Evolutionary conservation across 306 rosid genomes (phyloP).

Genomic region (Dalbergia cultrata): DNA sequence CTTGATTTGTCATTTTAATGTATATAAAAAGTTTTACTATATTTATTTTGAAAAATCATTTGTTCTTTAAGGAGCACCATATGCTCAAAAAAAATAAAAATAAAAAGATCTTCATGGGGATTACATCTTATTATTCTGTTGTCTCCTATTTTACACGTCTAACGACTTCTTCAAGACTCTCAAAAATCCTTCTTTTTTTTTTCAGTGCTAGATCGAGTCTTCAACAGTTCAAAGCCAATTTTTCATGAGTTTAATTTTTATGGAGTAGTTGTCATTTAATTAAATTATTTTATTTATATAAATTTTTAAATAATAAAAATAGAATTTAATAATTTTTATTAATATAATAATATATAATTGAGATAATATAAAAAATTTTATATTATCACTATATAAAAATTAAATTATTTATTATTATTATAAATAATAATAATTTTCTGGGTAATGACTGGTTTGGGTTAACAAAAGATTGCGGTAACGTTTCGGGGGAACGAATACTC

Average conservation of each 20-base stretch:
- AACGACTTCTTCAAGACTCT: background rate
- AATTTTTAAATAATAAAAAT: no score
- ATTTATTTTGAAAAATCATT: background rate
- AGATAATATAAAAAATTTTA: no score
- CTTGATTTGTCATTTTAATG: no score
- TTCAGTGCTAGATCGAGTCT: no score
- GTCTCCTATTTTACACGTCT: background rate
- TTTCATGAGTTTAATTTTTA: no score
- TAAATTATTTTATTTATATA: no score
- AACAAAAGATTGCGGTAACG: conserved; percentile 38
- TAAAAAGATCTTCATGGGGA: background rate
- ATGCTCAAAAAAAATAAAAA: background rate
- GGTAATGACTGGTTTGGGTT: background rate
- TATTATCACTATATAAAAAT: no score
- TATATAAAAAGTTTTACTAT: background rate
- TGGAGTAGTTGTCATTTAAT: no score
- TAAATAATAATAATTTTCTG: background rate
- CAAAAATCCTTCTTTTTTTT: background rate
- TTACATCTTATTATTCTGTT: background rate
- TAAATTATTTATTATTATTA: no score
- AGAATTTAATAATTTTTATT: no score
- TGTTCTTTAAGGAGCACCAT: background rate
- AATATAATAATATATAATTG: no score
- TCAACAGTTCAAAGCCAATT: no score
- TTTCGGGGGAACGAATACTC: background rate